Conservation (phyloP, 2,329 filamentous ascomycete genomes). For the Cyclaneusma minus region DNA sequence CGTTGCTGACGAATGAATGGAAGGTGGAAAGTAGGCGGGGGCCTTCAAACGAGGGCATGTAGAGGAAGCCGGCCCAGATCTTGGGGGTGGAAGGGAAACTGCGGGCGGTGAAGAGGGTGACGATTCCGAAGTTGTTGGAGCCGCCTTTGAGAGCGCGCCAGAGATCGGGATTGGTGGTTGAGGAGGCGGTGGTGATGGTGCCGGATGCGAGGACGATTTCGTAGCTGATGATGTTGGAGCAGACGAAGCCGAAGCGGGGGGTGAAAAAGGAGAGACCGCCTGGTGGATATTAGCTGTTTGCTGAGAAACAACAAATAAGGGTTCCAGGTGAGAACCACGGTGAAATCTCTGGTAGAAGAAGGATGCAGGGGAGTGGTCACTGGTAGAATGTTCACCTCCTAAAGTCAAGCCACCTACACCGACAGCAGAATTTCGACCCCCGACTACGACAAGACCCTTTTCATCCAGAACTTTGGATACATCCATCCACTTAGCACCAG, state of each 20-base stretch:
- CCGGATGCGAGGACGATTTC: slow-evolving; percentile 37
- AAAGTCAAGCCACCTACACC: slow-evolving; percentile 23
- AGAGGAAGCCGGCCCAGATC: slow-evolving; percentile 22
- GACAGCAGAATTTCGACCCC: slow-evolving; percentile 21
- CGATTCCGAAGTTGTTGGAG: slow-evolving; percentile 38
- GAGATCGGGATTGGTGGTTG: slow-evolving; percentile 28
- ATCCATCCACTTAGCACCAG: slow-evolving; percentile 22
- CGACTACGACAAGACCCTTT: slow-evolving; percentile 18
- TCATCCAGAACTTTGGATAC: slow-evolving; percentile 21
- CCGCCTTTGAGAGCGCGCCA: slow-evolving; percentile 38
- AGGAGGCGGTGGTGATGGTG: slow-evolving; percentile 28
- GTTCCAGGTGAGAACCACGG: too few species aligned
- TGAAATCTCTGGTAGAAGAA: too few species aligned
- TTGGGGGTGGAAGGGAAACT: slow-evolving; percentile 8
- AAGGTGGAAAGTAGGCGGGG: slow-evolving; percentile 13
- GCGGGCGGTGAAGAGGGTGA: slow-evolving; percentile 24
- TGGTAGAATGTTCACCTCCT: slow-evolving; percentile 15
- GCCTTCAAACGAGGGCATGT: slow-evolving; percentile 11
- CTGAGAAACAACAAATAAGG: too few species aligned
- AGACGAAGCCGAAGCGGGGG: slow-evolving; percentile 28
- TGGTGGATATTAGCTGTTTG: too few species aligned
- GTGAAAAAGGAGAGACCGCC: slow-evolving; percentile 26
- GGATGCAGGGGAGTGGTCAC: too few species aligned
- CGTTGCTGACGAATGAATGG: slow-evolving; percentile 9
- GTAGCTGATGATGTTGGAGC: slow-evolving; percentile 30